Conservation (phyloP, 371 early-diverging fungal genomes). For the Apophysomyces sp. region DNA sequence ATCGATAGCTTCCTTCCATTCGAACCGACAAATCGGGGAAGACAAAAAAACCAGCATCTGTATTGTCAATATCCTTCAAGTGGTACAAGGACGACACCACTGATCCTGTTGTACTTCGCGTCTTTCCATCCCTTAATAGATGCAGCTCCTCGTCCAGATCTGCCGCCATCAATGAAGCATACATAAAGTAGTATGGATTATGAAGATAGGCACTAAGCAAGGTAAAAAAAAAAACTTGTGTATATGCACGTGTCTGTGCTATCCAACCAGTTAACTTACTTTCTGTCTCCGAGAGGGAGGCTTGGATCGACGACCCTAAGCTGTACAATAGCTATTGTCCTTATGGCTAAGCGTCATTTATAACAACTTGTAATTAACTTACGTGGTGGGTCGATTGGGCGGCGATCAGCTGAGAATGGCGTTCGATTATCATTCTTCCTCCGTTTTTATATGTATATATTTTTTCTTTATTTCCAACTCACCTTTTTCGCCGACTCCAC, state of each 20-base stretch:
- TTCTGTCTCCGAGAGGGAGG: slow-evolving; percentile 30
- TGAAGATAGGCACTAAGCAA: slow-evolving; percentile 65
- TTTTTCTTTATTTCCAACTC: too few species aligned
- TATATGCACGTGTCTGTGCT: background rate
- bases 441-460: too few species aligned
- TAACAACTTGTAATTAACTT: slow-evolving; percentile 5
- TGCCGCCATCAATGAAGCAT: slow-evolving; percentile 70
- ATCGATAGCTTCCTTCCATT: slow-evolving; percentile 86
- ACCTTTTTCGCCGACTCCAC: slow-evolving; percentile 92
- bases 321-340: slow-evolving; percentile 71
- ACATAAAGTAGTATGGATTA: slow-evolving; percentile 87
- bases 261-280: slow-evolving; percentile 15
- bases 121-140: slow-evolving; percentile 70
- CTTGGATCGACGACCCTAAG: slow-evolving; percentile 63
- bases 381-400: slow-evolving; percentile 94
- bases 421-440: background rate
- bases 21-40: slow-evolving; percentile 94
- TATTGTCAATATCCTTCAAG: slow-evolving; percentile 80
- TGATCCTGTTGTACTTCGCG: slow-evolving; percentile 79
- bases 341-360: background rate
- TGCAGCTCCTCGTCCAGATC: slow-evolving; percentile 73
- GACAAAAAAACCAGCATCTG: slow-evolving; percentile 95
- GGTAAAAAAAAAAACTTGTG: background rate
- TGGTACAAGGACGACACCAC: slow-evolving; percentile 90
- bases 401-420: slow-evolving; percentile 72